phyloP scores from a whole-genome alignment of 2,329 filamentous ascomycete genomes.

The Colletotrichum tofieldiae region DNA sequence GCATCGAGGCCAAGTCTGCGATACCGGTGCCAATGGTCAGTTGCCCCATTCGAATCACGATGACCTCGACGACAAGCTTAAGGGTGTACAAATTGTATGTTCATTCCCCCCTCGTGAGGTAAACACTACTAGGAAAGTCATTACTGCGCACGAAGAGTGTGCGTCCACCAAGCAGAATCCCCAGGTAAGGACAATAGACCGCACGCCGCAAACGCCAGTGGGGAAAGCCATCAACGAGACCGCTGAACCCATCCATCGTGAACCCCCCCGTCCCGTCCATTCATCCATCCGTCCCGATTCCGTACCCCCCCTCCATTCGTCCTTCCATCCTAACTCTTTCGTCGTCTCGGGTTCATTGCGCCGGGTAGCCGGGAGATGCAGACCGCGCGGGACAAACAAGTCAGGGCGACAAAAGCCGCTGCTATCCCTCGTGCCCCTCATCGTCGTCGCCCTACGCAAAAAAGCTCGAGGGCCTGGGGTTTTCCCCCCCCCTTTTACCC shows the following conservation, averaged over 20 bases:
- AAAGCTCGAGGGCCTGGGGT: background rate
- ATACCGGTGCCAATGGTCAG: background rate
- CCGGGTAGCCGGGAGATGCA: constrained; percentile 1
- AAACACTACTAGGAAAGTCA: background rate
- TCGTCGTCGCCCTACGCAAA: background rate
- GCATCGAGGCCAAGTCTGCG: background rate
- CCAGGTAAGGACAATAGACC: background rate
- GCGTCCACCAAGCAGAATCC: background rate
- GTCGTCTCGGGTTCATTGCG: constrained; percentile 6
- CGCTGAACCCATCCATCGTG: constrained; percentile 35
- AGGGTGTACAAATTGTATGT: too few species aligned
- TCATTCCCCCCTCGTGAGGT: background rate
- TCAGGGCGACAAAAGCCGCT: background rate
- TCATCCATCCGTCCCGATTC: background rate
- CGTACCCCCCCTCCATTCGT: constrained; percentile 12
- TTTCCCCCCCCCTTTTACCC: background rate
- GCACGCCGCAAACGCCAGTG: constrained; percentile 31
- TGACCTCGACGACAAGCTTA: background rate
- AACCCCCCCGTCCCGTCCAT: background rate
- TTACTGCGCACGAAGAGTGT: constrained; percentile 17
- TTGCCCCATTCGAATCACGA: too few species aligned
- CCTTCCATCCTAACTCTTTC: constrained; percentile 29
- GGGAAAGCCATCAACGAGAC: background rate
- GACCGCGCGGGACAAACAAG: background rate
- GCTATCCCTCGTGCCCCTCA: background rate